Evolutionary conservation across 1,139 yeast genomes (phyloP), one percentile per base, ranked within the genome.

Genomic region (Saccharomyces pastorianus): DNA sequence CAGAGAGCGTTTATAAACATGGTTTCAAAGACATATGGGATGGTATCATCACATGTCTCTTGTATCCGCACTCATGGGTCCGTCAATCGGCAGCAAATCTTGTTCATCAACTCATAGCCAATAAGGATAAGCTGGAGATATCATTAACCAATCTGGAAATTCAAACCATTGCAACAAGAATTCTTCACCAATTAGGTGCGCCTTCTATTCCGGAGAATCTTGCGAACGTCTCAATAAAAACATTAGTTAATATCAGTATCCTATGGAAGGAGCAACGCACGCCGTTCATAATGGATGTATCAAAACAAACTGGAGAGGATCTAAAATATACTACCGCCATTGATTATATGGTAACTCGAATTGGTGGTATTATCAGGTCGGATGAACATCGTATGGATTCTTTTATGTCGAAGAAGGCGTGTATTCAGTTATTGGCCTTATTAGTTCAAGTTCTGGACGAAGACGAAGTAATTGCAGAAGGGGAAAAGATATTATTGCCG

Each of bases 21-120:
- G 62, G 61, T 17, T 61, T 62, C 56, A 74, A 69, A 41, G 50
- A 48, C 1, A 61, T 80, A 11, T 86, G 95, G 93, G 64, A 67
- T 11, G 69, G 72, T 23, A 72, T 86, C 5, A 75, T 82, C 29
- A 78, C 77, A 11, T 73, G 83, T 27, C 73, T 90, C 58, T 73
- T 91, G 52, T 93, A 81, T 68, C 97, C 97, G 1, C 98, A 91
- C 68, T 78, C 95, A 0, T 91, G 98, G 98, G 86, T 91, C 11
- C 81, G 98, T 64, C 75, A 87, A 54, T 74, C 81, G 4, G 73
- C 95, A 0, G 74, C 85, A n/a, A 76, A 91, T 52, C 73, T 89
- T 49, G 69, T 84, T 46, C 83, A 84, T 1, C 66, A 73, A 2
- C 67, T 85, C 49, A 71, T 87, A 51, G 64, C 76, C 3, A 76